Base-by-base conservation (phyloP, 306 rosid species). In the Acacia confusa region DNA sequence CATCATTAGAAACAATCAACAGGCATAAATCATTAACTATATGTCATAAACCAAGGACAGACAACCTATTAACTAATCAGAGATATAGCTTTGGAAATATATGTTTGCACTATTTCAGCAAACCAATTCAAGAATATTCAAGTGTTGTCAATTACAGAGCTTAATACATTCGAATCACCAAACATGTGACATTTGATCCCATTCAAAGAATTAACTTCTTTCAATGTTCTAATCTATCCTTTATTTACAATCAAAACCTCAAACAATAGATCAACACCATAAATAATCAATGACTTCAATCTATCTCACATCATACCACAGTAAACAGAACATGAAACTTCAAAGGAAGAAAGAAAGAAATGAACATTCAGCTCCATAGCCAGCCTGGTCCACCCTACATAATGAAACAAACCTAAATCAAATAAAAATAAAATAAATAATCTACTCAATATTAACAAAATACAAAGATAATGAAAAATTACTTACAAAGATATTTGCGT, bases 301-400 rank as follows among this genome's bases (percentile, higher is more conserved):
- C 32, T 0, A 67, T 19, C 53, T 14, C 50, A 75, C 24, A 17
- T 8, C 16, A 57, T 38, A 75, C 40, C 68, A 48, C 30, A 72
- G 48, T 13, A 27, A 32, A 30, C 52, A 28, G 2, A 22, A 61
- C 45, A 63, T 27, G 6, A 71, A 85, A 55, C 15, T 77, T 55
- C 1, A 55, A 43, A 44, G 7, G 2, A 41, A 75, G 7, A 3
- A 43, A 75, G 64, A 10, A 9, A 44, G 6, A 24, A 24, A 19
- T 4, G 24, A 32, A 81, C 88, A 65, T 73, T 81, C 85, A 34
- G 85, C 36, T 25, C 52, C 85, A 77, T 65, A 81, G 16, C 5
- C 6, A 64, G 61, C 13, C 11, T 82, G 82, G 79, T 84, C 84
- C 11, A 13, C 3, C 22, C 87, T n/a, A n/a, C n/a, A n/a, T n/a